These are phyloP conservation scores for Fusarium lateritium DNA, from an alignment of 2,329 filamentous ascomycete genomes.

Conservation along the genomic window DNA sequence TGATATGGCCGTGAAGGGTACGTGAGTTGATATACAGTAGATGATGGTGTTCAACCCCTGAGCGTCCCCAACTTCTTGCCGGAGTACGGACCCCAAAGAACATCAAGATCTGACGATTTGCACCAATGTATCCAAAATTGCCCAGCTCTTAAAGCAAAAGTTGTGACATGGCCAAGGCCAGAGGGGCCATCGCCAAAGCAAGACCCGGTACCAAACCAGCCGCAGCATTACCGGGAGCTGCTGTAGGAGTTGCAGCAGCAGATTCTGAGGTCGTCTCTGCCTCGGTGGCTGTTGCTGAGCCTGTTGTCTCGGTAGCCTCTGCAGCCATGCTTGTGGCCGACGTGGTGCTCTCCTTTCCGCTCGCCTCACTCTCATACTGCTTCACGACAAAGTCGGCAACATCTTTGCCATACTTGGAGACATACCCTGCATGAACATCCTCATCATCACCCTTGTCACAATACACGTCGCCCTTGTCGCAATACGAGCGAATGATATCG, in stretches of 20 bases:
- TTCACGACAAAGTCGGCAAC: slow-evolving; percentile 56
- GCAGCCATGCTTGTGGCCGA: slow-evolving; percentile 18
- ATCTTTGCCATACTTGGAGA: slow-evolving; percentile 54
- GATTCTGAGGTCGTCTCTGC: background rate
- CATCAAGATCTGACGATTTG: too few relatives aligned
- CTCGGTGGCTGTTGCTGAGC: slow-evolving; percentile 6
- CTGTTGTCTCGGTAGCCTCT: slow-evolving; percentile 16
- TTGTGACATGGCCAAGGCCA: slow-evolving; percentile 19
- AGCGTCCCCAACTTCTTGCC: too few relatives aligned
- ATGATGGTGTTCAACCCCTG: too few relatives aligned
- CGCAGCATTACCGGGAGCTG: slow-evolving; percentile 28
- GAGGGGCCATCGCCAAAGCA: slow-evolving; percentile 9
- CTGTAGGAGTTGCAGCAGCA: slow-evolving; percentile 8
- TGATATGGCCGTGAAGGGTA: too few relatives aligned
- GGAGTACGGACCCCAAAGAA: too few relatives aligned
- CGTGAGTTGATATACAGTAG: too few relatives aligned
- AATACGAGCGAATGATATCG: slow-evolving; percentile 57
- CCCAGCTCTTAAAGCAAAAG: background rate
- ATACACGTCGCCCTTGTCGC: slow-evolving; percentile 60
- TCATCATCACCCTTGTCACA: slow-evolving; percentile 54
- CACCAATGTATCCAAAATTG: too few relatives aligned
- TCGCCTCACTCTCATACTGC: slow-evolving; percentile 48
- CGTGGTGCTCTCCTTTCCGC: slow-evolving; percentile 13
- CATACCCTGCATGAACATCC: slow-evolving; percentile 55
- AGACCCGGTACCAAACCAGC: slow-evolving; percentile 25